phyloP scores from a whole-genome alignment of 1,139 yeast species.

The Protomyces inundatus region DNA sequence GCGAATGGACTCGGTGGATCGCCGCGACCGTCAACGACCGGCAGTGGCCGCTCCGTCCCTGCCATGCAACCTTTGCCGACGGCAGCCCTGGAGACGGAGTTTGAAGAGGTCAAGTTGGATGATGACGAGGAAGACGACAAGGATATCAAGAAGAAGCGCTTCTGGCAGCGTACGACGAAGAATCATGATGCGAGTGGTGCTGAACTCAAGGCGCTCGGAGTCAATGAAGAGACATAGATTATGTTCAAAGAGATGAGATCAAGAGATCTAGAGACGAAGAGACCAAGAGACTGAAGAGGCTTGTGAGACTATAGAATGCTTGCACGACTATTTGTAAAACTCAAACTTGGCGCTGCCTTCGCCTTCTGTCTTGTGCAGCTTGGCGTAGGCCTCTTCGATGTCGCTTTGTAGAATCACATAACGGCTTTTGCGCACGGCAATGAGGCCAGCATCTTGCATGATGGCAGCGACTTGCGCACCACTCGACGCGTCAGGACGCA shows the following conservation, averaged over 20 bases:
- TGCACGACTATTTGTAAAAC: conserved; percentile 65
- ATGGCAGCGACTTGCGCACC: conserved; percentile 99
- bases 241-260: no score
- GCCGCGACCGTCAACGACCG: not conserved
- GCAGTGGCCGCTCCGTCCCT: not conserved
- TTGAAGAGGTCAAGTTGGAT: conserved; percentile 20
- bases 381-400: conserved; percentile 92
- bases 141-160: conserved; percentile 9
- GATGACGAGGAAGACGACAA: not conserved
- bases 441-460: conserved; percentile 98
- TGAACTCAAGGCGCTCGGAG: not conserved
- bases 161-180: conserved; percentile 13
- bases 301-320: not conserved
- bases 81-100: not conserved
- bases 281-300: no score
- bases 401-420: conserved; percentile 82
- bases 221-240: no score
- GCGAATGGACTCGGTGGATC: not conserved
- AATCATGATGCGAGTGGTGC: not conserved
- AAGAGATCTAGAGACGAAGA: no score
- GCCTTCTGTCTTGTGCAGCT: conserved; percentile 85
- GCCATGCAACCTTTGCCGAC: conserved; percentile 1
- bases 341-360: conserved; percentile 91
- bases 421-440: conserved; percentile 96
- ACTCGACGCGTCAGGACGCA: conserved; percentile 92